phyloP scores from a whole-genome alignment of 2,329 filamentous ascomycete genomes.

The Fusarium tricinctum region DNA sequence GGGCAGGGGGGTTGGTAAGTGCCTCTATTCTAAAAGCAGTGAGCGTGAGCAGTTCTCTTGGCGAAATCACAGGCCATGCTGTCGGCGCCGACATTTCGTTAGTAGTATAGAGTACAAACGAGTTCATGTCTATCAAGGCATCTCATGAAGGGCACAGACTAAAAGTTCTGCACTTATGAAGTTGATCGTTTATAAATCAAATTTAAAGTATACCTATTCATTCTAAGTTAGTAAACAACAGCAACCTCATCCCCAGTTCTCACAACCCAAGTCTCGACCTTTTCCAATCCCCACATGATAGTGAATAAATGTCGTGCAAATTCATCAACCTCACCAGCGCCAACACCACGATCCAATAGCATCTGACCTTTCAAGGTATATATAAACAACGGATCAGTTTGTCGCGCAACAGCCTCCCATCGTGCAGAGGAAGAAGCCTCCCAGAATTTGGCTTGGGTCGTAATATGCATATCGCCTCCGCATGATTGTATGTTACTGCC shows the following conservation, averaged over 20 bases:
- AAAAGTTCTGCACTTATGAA: background rate
- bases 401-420: background rate
- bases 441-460: background rate
- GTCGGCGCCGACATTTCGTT: no score
- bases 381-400: background rate
- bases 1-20: no score
- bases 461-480: background rate
- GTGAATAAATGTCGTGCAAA: background rate
- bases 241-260: background rate
- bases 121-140: background rate
- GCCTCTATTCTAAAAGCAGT: no score
- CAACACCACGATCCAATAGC: background rate
- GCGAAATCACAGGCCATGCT: no score
- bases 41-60: no score
- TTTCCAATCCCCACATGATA: background rate
- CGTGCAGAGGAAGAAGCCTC: background rate
- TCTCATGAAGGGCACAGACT: background rate
- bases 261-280: constrained; percentile 1
- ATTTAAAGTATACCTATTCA: accelerated
- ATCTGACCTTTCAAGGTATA: background rate
- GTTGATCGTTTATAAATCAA: background rate
- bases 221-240: background rate
- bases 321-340: accelerated
- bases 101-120: background rate
- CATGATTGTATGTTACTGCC: background rate